phyloP scores from a whole-genome alignment of 2,329 filamentous ascomycete species.

The Talaromyces piceae region DNA sequence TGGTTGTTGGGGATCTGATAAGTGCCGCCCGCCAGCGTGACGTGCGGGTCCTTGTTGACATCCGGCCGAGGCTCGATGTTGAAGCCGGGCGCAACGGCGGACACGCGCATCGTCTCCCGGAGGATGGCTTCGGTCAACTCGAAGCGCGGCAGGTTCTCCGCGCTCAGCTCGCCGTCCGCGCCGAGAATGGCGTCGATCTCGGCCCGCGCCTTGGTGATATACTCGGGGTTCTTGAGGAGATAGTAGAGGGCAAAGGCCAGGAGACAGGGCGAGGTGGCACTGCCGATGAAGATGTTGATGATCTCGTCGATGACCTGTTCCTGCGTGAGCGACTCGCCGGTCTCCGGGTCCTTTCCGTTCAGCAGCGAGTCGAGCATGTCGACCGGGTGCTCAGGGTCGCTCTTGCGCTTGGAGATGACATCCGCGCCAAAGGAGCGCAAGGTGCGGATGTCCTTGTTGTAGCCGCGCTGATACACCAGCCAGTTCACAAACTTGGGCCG shows the following conservation, averaged over 20 bases:
- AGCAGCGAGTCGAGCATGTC: conserved; percentile 57
- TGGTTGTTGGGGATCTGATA: conserved; percentile 53
- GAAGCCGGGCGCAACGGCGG: conserved; percentile 54
- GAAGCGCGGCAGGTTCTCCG: conserved; percentile 55
- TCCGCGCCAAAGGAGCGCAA: conserved; percentile 52
- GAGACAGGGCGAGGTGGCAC: conserved; percentile 64
- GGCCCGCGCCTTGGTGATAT: conserved; percentile 54
- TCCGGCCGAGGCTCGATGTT: conserved; percentile 47
- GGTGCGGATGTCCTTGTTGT: conserved; percentile 45
- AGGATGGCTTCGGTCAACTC: conserved; percentile 61
- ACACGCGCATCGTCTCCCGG: conserved; percentile 58
- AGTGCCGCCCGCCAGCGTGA: conserved; percentile 51
- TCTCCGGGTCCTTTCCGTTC: conserved; percentile 53
- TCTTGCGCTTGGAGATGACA: conserved; percentile 50
- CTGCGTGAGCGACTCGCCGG: conserved; percentile 50
- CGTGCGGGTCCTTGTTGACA: conserved; percentile 29
- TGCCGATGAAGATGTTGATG: conserved; percentile 56
- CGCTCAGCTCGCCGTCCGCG: conserved; percentile 41
- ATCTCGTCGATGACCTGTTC: conserved; percentile 61
- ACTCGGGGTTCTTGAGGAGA: conserved; percentile 55
- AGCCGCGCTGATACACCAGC: conserved; percentile 47
- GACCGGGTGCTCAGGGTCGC: conserved; percentile 48
- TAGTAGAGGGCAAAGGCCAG: conserved; percentile 60
- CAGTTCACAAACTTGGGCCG: conserved; percentile 47
- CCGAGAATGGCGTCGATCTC: conserved; percentile 62